phyloP scores from a whole-genome alignment of 2,329 filamentous ascomycete genomes.

The Ophiocordyceps australis region DNA sequence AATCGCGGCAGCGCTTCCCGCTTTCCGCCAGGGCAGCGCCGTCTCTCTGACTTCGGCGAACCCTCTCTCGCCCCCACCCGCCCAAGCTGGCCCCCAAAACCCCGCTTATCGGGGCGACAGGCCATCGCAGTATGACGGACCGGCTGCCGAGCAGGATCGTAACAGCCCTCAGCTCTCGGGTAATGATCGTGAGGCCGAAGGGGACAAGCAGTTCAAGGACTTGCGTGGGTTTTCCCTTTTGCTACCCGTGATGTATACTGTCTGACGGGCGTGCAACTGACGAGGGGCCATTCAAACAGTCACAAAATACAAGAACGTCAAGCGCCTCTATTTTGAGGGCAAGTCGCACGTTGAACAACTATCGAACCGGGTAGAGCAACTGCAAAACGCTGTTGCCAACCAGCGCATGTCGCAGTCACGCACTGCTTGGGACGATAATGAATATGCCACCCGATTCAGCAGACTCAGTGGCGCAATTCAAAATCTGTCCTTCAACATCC shows the following conservation, averaged over 20 bases:
- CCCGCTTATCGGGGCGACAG: constrained; percentile 21
- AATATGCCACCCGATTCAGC: constrained; percentile 79
- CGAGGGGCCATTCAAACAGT: constrained; percentile 31
- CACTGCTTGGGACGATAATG: constrained; percentile 85
- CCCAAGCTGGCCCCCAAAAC: constrained; percentile 7
- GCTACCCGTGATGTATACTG: not conserved
- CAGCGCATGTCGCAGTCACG: constrained; percentile 88
- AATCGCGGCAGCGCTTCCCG: constrained; percentile 25
- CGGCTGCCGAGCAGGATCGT: constrained; percentile 26
- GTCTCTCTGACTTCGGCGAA: constrained; percentile 22
- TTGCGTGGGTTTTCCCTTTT: constrained; percentile 22
- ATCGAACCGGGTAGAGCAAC: constrained; percentile 71
- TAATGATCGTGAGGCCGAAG: constrained; percentile 22
- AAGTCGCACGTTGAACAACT: constrained; percentile 83
- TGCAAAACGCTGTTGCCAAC: constrained; percentile 95
- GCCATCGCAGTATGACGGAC: constrained; percentile 24
- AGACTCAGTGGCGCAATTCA: constrained; percentile 86
- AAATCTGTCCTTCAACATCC: constrained; percentile 87
- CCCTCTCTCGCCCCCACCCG: constrained; percentile 20
- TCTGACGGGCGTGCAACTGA: too few species aligned
- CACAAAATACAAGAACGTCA: constrained; percentile 94
- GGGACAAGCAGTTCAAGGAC: constrained; percentile 39
- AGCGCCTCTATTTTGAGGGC: constrained; percentile 92
- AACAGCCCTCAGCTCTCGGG: constrained; percentile 36
- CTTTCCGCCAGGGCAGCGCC: constrained; percentile 33